Evolutionary conservation across 1,284 basidiomycete species (phyloP).

Genomic region (Coniophora puteana): DNA sequence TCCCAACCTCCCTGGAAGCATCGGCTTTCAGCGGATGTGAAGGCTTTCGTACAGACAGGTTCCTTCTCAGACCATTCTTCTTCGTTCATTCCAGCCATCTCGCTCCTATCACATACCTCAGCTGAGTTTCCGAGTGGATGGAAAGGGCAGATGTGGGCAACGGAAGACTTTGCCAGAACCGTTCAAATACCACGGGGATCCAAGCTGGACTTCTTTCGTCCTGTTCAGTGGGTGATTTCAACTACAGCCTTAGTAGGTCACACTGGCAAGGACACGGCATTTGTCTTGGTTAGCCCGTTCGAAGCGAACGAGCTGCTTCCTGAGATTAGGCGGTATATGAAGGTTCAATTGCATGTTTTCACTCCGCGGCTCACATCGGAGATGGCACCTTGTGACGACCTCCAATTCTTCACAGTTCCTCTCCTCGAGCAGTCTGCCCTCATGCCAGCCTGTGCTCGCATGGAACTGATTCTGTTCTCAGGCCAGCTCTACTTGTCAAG

Average conservation of each 20-base stretch:
- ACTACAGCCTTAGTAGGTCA: too few relatives aligned
- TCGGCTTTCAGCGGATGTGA: slow-evolving; percentile 21
- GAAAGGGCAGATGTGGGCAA: slow-evolving; percentile 22
- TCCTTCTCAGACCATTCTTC: slow-evolving; percentile 7
- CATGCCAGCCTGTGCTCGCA: neutral
- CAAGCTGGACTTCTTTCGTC: slow-evolving; percentile 33
- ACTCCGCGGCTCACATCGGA: slow-evolving; percentile 31
- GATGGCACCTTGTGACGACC: slow-evolving; percentile 38
- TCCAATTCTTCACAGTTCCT: slow-evolving; percentile 32
- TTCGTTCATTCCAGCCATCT: slow-evolving; percentile 17
- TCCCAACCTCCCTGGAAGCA: slow-evolving; percentile 22
- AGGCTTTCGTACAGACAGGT: slow-evolving; percentile 26
- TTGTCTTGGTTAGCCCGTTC: slow-evolving; percentile 42
- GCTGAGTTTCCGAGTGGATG: slow-evolving; percentile 8
- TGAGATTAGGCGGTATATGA: slow-evolving; percentile 27
- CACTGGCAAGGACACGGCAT: neutral
- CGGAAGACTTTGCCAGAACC: slow-evolving; percentile 25
- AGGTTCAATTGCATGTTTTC: slow-evolving; percentile 41
- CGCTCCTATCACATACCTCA: slow-evolving; percentile 1
- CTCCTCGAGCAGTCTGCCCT: slow-evolving; percentile 24
- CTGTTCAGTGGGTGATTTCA: slow-evolving; percentile 42
- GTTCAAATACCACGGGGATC: slow-evolving; percentile 5
- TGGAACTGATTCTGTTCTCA: slow-evolving; percentile 25
- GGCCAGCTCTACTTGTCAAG: slow-evolving; percentile 27
- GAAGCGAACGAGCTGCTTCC: slow-evolving; percentile 41